Conservation (phyloP, 352 stramenopile genomes). For the Phytophthora meadii region DNA sequence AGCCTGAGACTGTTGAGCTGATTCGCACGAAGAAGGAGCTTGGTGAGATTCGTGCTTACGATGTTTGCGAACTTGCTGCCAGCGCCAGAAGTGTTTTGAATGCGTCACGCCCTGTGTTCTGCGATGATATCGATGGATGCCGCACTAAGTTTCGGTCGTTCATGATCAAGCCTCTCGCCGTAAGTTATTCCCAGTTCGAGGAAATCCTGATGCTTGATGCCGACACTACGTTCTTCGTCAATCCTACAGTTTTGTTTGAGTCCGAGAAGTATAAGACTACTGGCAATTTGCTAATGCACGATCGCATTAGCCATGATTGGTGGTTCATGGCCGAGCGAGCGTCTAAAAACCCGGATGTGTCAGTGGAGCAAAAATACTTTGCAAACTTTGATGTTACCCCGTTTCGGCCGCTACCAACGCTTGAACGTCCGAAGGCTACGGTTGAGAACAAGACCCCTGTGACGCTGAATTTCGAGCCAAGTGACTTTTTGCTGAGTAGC, state of each 20-base stretch:
- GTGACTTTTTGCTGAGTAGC: constrained; percentile 36
- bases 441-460: constrained; percentile 30
- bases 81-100: constrained; percentile 35
- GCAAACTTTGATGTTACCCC: constrained; percentile 34
- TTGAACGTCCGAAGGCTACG: constrained; percentile 27
- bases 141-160: constrained; percentile 56
- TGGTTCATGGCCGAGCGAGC: constrained; percentile 37
- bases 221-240: constrained; percentile 65
- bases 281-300: constrained; percentile 66
- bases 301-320: constrained; percentile 51
- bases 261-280: constrained; percentile 52
- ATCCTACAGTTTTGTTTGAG: constrained; percentile 57
- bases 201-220: constrained; percentile 73
- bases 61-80: constrained; percentile 40
- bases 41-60: constrained; percentile 36
- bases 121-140: constrained; percentile 42
- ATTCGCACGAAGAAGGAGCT: constrained; percentile 40
- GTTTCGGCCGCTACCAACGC: constrained; percentile 28
- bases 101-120: constrained; percentile 49
- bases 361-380: constrained; percentile 38
- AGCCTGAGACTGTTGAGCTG: constrained; percentile 37
- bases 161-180: constrained; percentile 59
- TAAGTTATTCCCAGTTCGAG: constrained; percentile 64
- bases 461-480: constrained; percentile 36
- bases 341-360: constrained; percentile 19